Base-by-base conservation (phyloP, 768 basidiomycete genomes). In the Astraeus odoratus region DNA sequence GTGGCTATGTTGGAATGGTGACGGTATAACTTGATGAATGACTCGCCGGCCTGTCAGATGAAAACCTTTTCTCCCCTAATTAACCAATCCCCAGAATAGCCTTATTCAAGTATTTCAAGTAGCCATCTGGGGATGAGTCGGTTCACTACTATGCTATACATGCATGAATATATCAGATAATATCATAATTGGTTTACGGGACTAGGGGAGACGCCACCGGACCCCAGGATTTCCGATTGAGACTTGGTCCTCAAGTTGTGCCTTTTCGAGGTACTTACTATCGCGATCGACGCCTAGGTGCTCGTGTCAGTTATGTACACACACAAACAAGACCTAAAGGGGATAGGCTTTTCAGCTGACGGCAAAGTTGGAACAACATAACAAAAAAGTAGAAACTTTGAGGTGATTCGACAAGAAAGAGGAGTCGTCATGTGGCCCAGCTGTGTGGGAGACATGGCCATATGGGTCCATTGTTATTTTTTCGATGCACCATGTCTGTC, bases 321-420 rank as follows among this genome's bases (percentile, higher is more conserved):
- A 53, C 49, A 46, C 15, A 6, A 47, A 76, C 71, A 64, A 73
- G 7, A 71, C 72, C 16, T 71, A 74, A 37, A 75, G 75, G 41
- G 76, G 81, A 20, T 78, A 78, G 57, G 58, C 24, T 73, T 76
- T 30, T 80, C 58, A 78, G 75, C 58, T 57, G 66, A 22, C 69
- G 74, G 34, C 42, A 43, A 26, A 19, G 33, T 34, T 27, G 16
- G 33, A 16, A 42, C 23, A 31, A 12, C 22, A 33, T 25, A 33
- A 18, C 33, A 39, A 48, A 44, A 27, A 44, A 46, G 44, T 43
- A 47, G 42, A 45, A 41, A 46, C 44, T n/a, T n/a, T n/a, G 42
- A 38, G 37, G 37, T 39, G 23, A 10, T 39, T 39, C 25, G n/a
- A 15, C 48, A 46, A 49, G 43, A 50, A 48, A 50, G 41, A 48